Conservation (phyloP, 352 stramenopile genomes). For the Phytophthora niederhauseri region DNA sequence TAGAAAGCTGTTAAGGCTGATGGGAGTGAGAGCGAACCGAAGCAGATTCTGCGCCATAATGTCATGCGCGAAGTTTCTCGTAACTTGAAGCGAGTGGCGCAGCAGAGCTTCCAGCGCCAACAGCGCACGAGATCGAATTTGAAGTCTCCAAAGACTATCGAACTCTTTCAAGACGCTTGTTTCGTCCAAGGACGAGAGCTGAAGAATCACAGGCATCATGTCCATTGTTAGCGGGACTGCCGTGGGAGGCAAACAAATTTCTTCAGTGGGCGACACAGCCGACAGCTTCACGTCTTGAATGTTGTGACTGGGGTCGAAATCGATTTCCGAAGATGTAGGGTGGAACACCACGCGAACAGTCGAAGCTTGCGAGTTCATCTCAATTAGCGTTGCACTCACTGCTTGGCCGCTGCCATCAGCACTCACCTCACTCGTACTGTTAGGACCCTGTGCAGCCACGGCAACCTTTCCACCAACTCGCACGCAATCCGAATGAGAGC, state of each 20-base stretch:
- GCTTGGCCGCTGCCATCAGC: constrained; percentile 46
- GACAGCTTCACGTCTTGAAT: constrained; percentile 81
- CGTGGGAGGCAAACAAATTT: constrained; percentile 68
- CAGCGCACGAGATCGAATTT: constrained; percentile 86
- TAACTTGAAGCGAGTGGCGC: constrained; percentile 54
- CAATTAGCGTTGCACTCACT: constrained; percentile 76
- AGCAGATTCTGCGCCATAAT: constrained; percentile 61
- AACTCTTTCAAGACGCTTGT: constrained; percentile 67
- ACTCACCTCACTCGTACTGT: constrained; percentile 30
- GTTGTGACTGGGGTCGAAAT: constrained; percentile 83
- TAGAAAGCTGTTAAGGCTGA: constrained; percentile 74
- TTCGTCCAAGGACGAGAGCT: constrained; percentile 79
- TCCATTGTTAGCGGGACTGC: constrained; percentile 58
- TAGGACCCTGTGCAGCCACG: constrained; percentile 55
- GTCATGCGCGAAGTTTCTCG: constrained; percentile 42
- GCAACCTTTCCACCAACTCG: constrained; percentile 80
- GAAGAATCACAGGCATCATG: constrained; percentile 87
- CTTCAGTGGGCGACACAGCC: constrained; percentile 74
- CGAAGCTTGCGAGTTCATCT: constrained; percentile 63
- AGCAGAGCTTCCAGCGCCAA: constrained; percentile 82
- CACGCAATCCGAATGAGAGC: constrained; percentile 85
- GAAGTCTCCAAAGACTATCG: constrained; percentile 82
- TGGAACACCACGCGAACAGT: constrained; percentile 86
- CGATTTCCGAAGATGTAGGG: constrained; percentile 47
- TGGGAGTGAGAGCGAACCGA: constrained; percentile 62